phyloP scores from a whole-genome alignment of 2,329 filamentous ascomycete genomes.

The Furcasterigmium furcatum region DNA sequence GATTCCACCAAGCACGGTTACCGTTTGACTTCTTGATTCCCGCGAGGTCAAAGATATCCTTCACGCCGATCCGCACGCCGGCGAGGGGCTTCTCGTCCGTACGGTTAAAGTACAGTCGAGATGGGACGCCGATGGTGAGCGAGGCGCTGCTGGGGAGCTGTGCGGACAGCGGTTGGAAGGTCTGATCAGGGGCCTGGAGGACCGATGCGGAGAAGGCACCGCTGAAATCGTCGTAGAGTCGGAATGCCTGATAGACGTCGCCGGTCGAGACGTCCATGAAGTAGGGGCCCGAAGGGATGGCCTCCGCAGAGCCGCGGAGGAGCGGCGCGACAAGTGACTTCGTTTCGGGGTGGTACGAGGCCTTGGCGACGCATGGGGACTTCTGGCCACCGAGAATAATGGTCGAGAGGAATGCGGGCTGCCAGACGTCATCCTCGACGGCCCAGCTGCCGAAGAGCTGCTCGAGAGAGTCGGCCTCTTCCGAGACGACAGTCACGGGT shows the following conservation, averaged over 20 bases:
- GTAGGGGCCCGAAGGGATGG: constrained; percentile 30
- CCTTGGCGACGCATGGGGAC: constrained; percentile 10
- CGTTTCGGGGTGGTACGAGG: constrained; percentile 4
- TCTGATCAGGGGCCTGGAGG: constrained; percentile 22
- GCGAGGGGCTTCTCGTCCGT: constrained; percentile 53
- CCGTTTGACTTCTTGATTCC: constrained; percentile 52
- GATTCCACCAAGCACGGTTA: constrained; percentile 52
- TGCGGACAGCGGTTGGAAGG: constrained; percentile 28
- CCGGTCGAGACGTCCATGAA: constrained; percentile 28
- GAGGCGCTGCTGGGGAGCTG: constrained; percentile 21
- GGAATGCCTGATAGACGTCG: constrained; percentile 26
- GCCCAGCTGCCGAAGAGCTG: constrained; percentile 26
- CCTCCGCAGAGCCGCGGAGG: constrained; percentile 4
- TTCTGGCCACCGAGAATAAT: constrained; percentile 17
- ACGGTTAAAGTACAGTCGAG: constrained; percentile 54
- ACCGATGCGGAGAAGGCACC: constrained; percentile 25
- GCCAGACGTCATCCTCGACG: constrained; percentile 21
- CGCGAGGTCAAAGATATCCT: constrained; percentile 57
- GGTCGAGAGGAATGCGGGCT: constrained; percentile 17
- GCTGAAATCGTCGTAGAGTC: constrained; percentile 30
- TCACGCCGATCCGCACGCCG: constrained; percentile 58
- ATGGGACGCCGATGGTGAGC: constrained; percentile 48
- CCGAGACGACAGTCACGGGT: constrained; percentile 28
- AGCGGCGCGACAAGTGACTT: constrained; percentile 16
- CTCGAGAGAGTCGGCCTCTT: constrained; percentile 14